phyloP scores from a whole-genome alignment of 257 asterid genomes.

The Nicotiana noctiflora region DNA sequence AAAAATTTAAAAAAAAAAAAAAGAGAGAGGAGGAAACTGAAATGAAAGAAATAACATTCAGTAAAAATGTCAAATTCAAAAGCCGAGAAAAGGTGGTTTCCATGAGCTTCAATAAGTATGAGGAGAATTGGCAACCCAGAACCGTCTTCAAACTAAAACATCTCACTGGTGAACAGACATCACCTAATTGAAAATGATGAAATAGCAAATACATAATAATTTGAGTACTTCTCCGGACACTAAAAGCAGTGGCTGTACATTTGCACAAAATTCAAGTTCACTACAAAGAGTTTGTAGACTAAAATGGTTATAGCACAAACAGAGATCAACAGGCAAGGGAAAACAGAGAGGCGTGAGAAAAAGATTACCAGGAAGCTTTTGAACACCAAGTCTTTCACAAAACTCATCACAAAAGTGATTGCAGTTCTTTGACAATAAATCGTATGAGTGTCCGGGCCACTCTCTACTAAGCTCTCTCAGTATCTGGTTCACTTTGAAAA shows the following conservation, averaged over 20 bases:
- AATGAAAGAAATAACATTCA: background rate
- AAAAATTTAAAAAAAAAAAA: background rate
- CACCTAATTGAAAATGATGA: background rate
- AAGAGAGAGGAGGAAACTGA: background rate
- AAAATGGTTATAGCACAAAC: background rate
- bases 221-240: background rate
- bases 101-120: background rate
- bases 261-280: background rate
- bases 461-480: conserved; percentile 92
- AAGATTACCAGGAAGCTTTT: conserved; percentile 84
- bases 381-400: conserved; percentile 89
- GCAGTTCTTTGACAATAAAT: conserved; percentile 85
- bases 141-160: background rate
- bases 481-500: conserved; percentile 75
- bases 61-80: background rate
- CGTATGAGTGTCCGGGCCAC: conserved; percentile 95
- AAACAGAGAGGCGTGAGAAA: background rate
- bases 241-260: background rate
- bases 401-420: conserved; percentile 94
- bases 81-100: background rate
- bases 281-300: background rate
- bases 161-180: background rate
- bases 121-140: background rate
- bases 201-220: background rate
- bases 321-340: background rate